Conservation (phyloP, 805 yeast genomes). For the Candida namnaoensis region DNA sequence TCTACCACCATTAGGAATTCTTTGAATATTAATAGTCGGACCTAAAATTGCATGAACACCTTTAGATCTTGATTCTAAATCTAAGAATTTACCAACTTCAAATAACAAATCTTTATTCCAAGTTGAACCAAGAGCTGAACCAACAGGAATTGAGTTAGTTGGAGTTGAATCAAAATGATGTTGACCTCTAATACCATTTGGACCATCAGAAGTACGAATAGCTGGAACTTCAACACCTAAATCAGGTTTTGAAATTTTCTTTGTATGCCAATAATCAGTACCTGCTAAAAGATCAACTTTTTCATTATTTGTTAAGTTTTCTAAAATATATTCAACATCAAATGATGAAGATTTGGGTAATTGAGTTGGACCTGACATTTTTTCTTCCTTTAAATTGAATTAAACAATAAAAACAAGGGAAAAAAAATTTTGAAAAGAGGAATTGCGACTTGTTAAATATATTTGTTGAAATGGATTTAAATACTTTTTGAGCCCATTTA, state of each 20-base stretch:
- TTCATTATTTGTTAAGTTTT: slow-evolving; percentile 17
- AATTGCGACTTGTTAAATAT: no score
- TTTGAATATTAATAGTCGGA: slow-evolving; percentile 40
- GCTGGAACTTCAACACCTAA: slow-evolving; percentile 31
- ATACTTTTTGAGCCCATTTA: no score
- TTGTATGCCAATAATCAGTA: slow-evolving; percentile 39
- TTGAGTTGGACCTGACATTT: no score
- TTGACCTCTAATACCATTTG: slow-evolving; percentile 53
- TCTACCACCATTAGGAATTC: slow-evolving; percentile 53
- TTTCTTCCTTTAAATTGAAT: no score
- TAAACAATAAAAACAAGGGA: no score
- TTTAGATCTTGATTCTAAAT: slow-evolving; percentile 42
- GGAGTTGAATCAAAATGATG: slow-evolving; percentile 39
- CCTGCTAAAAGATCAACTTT: slow-evolving; percentile 25
- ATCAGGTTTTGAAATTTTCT: slow-evolving; percentile 22
- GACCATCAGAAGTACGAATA: slow-evolving; percentile 45
- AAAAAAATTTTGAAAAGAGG: no score
- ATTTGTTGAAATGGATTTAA: no score
- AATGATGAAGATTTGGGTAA: slow-evolving; percentile 1
- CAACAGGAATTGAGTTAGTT: slow-evolving; percentile 32
- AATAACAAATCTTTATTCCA: slow-evolving; percentile 38
- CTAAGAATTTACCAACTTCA: slow-evolving; percentile 42
- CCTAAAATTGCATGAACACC: slow-evolving; percentile 40
- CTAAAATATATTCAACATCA: slow-evolving; percentile 17
- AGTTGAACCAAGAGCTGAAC: slow-evolving; percentile 48